phyloP scores from a whole-genome alignment of 1,284 basidiomycete species.

The Boletus sp. region DNA sequence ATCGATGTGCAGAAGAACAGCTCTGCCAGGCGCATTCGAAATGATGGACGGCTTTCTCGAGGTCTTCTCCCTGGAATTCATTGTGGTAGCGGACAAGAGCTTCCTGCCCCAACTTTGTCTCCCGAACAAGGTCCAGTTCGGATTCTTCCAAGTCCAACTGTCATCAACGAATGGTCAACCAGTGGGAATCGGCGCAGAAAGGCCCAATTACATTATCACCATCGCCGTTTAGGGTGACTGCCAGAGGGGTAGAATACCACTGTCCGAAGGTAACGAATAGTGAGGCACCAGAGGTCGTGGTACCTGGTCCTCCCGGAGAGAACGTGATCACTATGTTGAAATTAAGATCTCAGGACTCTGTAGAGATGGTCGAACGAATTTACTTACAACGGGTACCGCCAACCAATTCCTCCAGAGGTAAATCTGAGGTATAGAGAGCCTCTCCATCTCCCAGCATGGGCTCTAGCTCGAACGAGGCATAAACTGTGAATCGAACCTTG shows the following conservation, averaged over 20 bases:
- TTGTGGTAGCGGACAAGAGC: constrained; percentile 3
- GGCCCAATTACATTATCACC: neutral
- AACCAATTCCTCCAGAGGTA: constrained; percentile 5
- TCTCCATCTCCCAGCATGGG: constrained; percentile 21
- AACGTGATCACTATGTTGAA: neutral
- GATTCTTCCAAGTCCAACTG: neutral
- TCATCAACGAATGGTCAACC: neutral
- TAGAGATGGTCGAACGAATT: neutral
- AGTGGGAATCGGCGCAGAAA: no score
- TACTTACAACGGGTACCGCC: neutral
- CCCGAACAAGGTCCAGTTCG: neutral
- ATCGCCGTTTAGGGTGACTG: no score
- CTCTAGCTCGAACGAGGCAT: constrained; percentile 20
- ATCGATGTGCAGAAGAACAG: constrained; percentile 8
- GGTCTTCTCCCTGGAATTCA: neutral
- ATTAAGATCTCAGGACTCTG: neutral
- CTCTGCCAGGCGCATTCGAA: constrained; percentile 10
- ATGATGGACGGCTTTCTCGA: constrained; percentile 4
- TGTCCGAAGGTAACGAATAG: neutral
- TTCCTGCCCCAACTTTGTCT: constrained; percentile 11
- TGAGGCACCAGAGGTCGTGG: neutral
- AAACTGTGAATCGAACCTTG: constrained; percentile 9
- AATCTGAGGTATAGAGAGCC: neutral
- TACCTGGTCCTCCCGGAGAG: neutral
- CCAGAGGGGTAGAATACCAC: neutral